Evolutionary conservation across 2,329 filamentous ascomycete species (phyloP).

Genomic region (Orbilia oligospora): DNA sequence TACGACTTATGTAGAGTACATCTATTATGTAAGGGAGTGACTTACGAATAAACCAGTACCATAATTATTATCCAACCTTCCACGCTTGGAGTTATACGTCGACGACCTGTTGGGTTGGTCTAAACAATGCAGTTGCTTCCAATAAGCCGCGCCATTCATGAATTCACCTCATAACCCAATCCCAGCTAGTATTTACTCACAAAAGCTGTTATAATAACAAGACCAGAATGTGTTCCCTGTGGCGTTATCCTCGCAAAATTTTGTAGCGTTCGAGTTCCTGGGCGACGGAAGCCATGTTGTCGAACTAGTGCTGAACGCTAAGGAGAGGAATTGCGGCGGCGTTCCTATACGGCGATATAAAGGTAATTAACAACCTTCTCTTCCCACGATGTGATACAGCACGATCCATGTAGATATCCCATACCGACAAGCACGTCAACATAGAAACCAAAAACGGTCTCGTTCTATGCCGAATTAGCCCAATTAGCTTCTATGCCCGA

Average conservation of each 20-base stretch:
- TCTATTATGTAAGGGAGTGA: background rate
- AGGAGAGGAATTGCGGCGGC: constrained; percentile 58
- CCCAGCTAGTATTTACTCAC: constrained; percentile 3
- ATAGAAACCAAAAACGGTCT: constrained; percentile 52
- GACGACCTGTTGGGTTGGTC: constrained; percentile 37
- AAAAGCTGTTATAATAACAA: constrained; percentile 54
- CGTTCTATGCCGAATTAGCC: constrained; percentile 16
- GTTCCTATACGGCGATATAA: constrained; percentile 25
- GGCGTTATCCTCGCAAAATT: constrained; percentile 42
- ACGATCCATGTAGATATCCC: background rate
- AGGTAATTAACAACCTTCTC: background rate
- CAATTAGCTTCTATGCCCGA: background rate
- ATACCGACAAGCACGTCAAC: constrained; percentile 58
- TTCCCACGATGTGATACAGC: background rate
- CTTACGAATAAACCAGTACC: constrained; percentile 50
- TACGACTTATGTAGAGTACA: too few relatives aligned
- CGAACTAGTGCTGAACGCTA: constrained; percentile 50
- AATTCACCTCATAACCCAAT: background rate
- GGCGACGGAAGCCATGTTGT: constrained; percentile 53
- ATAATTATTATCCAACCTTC: constrained; percentile 30
- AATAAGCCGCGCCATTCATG: background rate
- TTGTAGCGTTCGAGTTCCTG: constrained; percentile 13
- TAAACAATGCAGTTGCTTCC: background rate
- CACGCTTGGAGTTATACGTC: constrained; percentile 17
- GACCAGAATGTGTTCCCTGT: constrained; percentile 45